These are phyloP conservation scores for Saccharomycopsis vini DNA, from an alignment of 805 yeast species.

Conservation along the genomic window DNA sequence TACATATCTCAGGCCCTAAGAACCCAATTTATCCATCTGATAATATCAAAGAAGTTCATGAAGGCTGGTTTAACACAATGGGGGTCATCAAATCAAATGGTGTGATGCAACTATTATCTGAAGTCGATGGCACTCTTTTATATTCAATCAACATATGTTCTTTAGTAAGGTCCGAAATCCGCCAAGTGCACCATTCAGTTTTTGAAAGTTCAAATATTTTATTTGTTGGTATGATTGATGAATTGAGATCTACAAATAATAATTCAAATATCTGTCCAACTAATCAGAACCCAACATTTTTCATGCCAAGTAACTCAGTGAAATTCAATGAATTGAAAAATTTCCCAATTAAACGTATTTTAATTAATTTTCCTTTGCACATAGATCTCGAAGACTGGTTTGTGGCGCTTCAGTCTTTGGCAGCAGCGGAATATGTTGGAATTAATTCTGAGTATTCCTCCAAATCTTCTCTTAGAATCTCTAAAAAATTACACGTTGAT, in stretches of 20 bases:
- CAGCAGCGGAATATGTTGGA: slow-evolving; percentile 43
- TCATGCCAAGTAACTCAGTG: slow-evolving; percentile 11
- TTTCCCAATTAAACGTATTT: slow-evolving; percentile 28
- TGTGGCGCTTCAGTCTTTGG: slow-evolving; percentile 56
- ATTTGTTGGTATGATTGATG: slow-evolving; percentile 48
- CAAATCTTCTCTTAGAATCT: slow-evolving; percentile 38
- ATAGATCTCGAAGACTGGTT: slow-evolving; percentile 73
- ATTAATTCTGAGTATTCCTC: slow-evolving; percentile 21
- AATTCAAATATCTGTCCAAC: slow-evolving; percentile 14
- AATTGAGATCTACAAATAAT: slow-evolving; percentile 33
- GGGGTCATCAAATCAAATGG: slow-evolving; percentile 63
- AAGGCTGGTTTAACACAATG: slow-evolving; percentile 68
- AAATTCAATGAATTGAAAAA: slow-evolving; percentile 14
- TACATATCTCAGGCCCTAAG: slow-evolving; percentile 7
- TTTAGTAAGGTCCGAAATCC: slow-evolving; percentile 50
- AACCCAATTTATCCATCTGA: slow-evolving; percentile 12
- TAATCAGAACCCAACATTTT: slow-evolving; percentile 8
- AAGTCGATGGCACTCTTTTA: slow-evolving; percentile 53
- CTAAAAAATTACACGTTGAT: slow-evolving; percentile 45
- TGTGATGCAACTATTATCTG: slow-evolving; percentile 46
- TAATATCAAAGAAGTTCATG: slow-evolving; percentile 24
- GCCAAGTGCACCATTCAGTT: slow-evolving; percentile 55
- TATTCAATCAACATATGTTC: slow-evolving; percentile 48
- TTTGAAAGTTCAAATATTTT: slow-evolving; percentile 50
- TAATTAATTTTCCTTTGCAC: slow-evolving; percentile 55